Evolutionary conservation across 2,329 filamentous ascomycete genomes (phyloP), one percentile per base, ranked within the genome.

Genomic region (Calonectria montana): DNA sequence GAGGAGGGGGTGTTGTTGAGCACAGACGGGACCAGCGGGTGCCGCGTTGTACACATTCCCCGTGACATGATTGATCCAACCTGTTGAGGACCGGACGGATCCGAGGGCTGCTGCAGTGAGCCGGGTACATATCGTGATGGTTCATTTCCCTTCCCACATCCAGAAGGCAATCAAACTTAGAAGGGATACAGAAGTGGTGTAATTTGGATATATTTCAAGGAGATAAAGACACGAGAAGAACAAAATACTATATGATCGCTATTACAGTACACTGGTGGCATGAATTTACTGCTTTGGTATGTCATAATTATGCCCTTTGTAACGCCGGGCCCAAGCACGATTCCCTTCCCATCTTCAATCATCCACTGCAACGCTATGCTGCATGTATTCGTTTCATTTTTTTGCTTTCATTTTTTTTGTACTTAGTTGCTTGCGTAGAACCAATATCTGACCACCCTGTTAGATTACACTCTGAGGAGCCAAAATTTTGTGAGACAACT

Each of bases 401-500:
- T 48, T 16, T n/a, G 18, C 29, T 53, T 25, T 35, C 18, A 15
- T 31, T 74, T 69, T 47, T 67, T 67, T 48, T 73, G 64, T 10
- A 50, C 67, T 29, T 50, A 70, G 57, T 67, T 31, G 59, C 75
- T 69, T 59, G 74, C 78, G 75, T 77, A 79, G 70, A 79, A 79
- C 78, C 78, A 79, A 66, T 79, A 79, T 71, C 78, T 79, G 18
- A 55, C 62, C 39, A n/a, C 29, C 53, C 37, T 43, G 72, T 79
- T 63, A 79, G 74, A 65, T 47, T 64, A 41, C 15, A 18, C n/a
- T 31, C 27, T 18, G 29, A 23, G 43, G 18, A 9, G 18, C 31
- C 31, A 21, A 18, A 59, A 18, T 7, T 23, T 37, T 25, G 53
- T 59, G 53, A 59, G 35, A 59, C 35, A 59, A 93, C 92, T 89